Percentiles rank a stretch among this genome's conserved stretches.
Evolutionary conservation across 2,329 filamentous ascomycete species (phyloP).

Genomic region (Ceratocystiopsis brevicomis): DNA sequence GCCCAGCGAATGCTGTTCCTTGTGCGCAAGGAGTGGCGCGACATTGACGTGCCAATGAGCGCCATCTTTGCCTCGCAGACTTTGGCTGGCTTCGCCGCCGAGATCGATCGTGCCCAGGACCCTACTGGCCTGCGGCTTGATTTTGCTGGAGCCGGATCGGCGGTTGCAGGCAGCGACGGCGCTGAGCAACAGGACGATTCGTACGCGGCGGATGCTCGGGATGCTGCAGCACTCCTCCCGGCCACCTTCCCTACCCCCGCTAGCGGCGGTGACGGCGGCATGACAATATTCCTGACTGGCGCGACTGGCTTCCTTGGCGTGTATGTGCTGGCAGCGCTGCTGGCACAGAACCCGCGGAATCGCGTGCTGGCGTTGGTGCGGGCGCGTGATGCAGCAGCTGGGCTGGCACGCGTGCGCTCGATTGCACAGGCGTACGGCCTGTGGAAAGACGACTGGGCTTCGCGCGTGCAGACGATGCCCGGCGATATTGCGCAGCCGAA

Average conservation of each 20-base stretch:
- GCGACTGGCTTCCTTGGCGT: constrained; percentile 80
- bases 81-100: constrained; percentile 25
- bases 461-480: constrained; percentile 44
- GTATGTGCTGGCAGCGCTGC: constrained; percentile 57
- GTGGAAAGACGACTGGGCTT: constrained; percentile 33
- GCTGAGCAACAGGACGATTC: constrained; percentile 7
- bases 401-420: constrained; percentile 12
- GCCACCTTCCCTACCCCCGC: constrained; percentile 9
- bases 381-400: constrained; percentile 33
- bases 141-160: too few species aligned
- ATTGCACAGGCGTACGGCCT: constrained; percentile 39
- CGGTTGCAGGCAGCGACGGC: background rate
- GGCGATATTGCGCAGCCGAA: constrained; percentile 57
- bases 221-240: constrained; percentile 8
- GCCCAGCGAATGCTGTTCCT: constrained; percentile 65
- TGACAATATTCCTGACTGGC: constrained; percentile 65
- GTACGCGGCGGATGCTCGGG: constrained; percentile 6
- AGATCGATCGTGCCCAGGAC: constrained; percentile 21
- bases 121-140: constrained; percentile 8
- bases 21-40: constrained; percentile 24
- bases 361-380: constrained; percentile 62
- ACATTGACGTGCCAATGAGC: constrained; percentile 43
- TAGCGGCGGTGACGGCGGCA: constrained; percentile 5
- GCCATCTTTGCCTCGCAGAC: constrained; percentile 48
- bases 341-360: constrained; percentile 26